Conservation (phyloP, 2,329 filamentous ascomycete genomes). For the Paecilomyces fulvus region DNA sequence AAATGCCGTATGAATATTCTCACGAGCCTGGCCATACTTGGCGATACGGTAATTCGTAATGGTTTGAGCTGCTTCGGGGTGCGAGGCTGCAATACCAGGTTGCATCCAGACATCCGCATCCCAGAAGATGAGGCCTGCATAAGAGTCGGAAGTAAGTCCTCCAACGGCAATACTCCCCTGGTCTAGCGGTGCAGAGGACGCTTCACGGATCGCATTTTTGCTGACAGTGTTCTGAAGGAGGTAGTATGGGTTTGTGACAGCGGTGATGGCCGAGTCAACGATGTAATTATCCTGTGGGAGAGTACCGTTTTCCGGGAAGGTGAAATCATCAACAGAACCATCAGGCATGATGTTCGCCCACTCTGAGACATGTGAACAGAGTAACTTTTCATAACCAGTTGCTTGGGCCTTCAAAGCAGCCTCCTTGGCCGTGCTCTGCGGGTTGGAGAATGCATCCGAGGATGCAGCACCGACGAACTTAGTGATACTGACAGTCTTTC, state of each 20-base stretch:
- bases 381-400: slow-evolving; percentile 48
- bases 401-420: slow-evolving; percentile 45
- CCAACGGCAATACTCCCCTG: slow-evolving; percentile 60
- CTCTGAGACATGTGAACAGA: slow-evolving; percentile 50
- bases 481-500: slow-evolving; percentile 47
- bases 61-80: slow-evolving; percentile 53
- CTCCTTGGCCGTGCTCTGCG: slow-evolving; percentile 46
- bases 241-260: slow-evolving; percentile 41
- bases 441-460: slow-evolving; percentile 56
- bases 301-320: slow-evolving; percentile 47
- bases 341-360: slow-evolving; percentile 55
- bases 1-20: slow-evolving; percentile 49
- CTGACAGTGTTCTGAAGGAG: slow-evolving; percentile 44
- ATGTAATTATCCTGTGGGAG: slow-evolving; percentile 51
- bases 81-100: slow-evolving; percentile 55
- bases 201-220: slow-evolving; percentile 44
- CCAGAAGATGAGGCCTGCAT: slow-evolving; percentile 59
- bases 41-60: slow-evolving; percentile 57
- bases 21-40: slow-evolving; percentile 50
- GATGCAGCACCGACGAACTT: slow-evolving; percentile 65
- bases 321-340: slow-evolving; percentile 56
- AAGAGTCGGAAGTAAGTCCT: slow-evolving; percentile 58
- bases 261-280: slow-evolving; percentile 43
- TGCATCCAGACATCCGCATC: slow-evolving; percentile 62
- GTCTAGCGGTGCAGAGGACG: slow-evolving; percentile 46